Conservation (phyloP, 495 filamentous ascomycete species). For the Penicillium coprophilum region DNA sequence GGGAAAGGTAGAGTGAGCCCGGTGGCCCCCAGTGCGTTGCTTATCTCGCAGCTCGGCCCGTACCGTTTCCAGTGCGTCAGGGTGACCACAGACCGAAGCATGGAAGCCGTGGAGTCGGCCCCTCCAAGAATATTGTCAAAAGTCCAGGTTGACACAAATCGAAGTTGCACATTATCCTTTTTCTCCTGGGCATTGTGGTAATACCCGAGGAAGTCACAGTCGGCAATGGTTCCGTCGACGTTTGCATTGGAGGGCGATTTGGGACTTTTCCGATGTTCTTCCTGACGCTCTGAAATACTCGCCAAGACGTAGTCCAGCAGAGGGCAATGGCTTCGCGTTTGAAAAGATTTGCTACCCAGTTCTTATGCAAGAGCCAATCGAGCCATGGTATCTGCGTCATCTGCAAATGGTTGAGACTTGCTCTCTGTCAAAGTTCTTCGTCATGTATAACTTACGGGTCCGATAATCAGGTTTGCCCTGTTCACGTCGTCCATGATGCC, state of each 20-base stretch:
- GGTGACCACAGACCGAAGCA: slow-evolving; percentile 36
- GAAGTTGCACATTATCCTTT: slow-evolving; percentile 9
- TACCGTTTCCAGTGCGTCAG: slow-evolving; percentile 24
- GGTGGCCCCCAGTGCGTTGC: slow-evolving; percentile 7
- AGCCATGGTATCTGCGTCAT: slow-evolving; percentile 22
- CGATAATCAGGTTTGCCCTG: slow-evolving; percentile 1
- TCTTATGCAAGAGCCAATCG: slow-evolving; percentile 22
- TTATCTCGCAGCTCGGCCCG: slow-evolving; percentile 16
- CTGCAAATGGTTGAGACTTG: slow-evolving; percentile 4
- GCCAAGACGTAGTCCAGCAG: slow-evolving; percentile 2
- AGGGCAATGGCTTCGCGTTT: slow-evolving; percentile 8
- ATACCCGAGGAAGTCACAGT: slow-evolving; percentile 12
- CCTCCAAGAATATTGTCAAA: slow-evolving; percentile 42
- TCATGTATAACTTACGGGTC: slow-evolving; percentile 8
- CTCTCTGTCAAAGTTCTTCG: not conserved
- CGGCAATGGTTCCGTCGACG: slow-evolving; percentile 5
- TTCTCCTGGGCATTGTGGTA: slow-evolving; percentile 2
- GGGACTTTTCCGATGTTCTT: not conserved
- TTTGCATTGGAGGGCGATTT: slow-evolving; percentile 3
- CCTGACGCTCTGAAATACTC: not conserved
- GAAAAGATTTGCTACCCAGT: slow-evolving; percentile 19
- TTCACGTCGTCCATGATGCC: slow-evolving; percentile 1
- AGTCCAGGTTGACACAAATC: slow-evolving; percentile 16
- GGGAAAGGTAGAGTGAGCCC: slow-evolving; percentile 16
- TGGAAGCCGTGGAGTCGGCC: slow-evolving; percentile 44